Evolutionary conservation across 805 yeast genomes (phyloP).

Genomic region (Yamadazyma laniorum): DNA sequence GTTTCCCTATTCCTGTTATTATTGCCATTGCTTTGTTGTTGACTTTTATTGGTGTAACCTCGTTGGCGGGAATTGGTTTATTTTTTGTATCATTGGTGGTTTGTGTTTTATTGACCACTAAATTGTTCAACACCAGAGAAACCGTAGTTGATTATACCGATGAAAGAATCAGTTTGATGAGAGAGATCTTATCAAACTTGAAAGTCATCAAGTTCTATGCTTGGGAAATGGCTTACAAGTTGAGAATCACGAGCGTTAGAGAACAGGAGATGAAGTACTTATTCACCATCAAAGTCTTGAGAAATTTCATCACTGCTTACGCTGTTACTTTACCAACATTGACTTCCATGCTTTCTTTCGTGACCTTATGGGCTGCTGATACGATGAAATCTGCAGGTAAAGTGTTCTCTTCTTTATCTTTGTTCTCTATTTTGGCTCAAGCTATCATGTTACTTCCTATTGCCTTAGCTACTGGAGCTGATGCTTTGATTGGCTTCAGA

Average conservation of each 20-base stretch:
- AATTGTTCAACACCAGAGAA: constrained; percentile 35
- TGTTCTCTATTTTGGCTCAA: constrained; percentile 43
- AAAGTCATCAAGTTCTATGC: constrained; percentile 46
- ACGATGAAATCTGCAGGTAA: constrained; percentile 34
- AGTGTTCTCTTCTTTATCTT: constrained; percentile 43
- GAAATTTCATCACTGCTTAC: constrained; percentile 43
- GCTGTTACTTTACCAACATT: constrained; percentile 44
- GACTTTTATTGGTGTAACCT: constrained; percentile 36
- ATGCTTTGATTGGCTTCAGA: constrained; percentile 40
- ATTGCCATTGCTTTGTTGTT: constrained; percentile 38
- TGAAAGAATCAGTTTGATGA: constrained; percentile 40
- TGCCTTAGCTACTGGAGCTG: constrained; percentile 45
- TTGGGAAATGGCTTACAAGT: constrained; percentile 45
- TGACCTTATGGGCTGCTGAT: constrained; percentile 46
- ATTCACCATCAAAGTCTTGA: constrained; percentile 40
- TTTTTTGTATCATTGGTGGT: constrained; percentile 33
- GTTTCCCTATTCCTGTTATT: constrained; percentile 43
- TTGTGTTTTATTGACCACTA: constrained; percentile 35
- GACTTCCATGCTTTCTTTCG: constrained; percentile 45
- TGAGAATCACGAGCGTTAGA: constrained; percentile 34
- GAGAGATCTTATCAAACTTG: constrained; percentile 40
- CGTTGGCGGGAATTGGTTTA: constrained; percentile 42
- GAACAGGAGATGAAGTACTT: constrained; percentile 38
- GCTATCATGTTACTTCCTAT: constrained; percentile 43
- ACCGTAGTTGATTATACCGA: constrained; percentile 40